Base-by-base conservation (phyloP, 2,329 filamentous ascomycete species). In the Pochonia chlamydosporia region DNA sequence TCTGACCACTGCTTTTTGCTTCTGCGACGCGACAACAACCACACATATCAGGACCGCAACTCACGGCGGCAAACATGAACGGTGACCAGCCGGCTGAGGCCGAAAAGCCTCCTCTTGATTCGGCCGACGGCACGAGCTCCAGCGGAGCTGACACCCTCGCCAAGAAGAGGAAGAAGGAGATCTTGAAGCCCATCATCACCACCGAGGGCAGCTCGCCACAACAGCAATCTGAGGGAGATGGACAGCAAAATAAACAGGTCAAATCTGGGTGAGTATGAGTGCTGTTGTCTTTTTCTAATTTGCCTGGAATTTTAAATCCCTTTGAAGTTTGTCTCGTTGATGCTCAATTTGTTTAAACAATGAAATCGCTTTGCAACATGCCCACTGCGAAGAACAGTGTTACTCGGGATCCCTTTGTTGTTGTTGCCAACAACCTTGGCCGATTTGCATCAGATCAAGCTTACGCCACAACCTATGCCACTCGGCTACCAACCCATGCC, bases 101-200 rank as follows among this genome's bases (percentile, higher is more conserved):
- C 42, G 62, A 66, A 52, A 62, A 65, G 55, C 57, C 57, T 4
- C 25, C 42, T 25, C 28, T 40, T 13, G 46, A 48, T 31, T 54
- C 50, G 18, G 45, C 43, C 23, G 40, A 40, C 21, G 24, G 28
- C 44, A 46, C 51, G 49, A 53, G 48, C 44, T 49, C 59, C 46
- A 66, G 67, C 49, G 59, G 61, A 46, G 58, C 54, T 45, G 62
- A 56, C 44, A 52, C 59, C n/a, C 49, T 54, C 21, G 59, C 60
- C 20, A 88, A 87, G 75, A 89, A 89, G 75, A 78, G 84, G 61
- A 84, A 85, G 73, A 89, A 89, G 75, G 82, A 84, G 36, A 77
- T 76, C 46, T 70, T 87, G 56, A 87, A 87, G 69, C 85, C 85
- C 59, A 88, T 89, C 61, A 85, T 89, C 66, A 89, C 84, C 35